Conservation (phyloP, 1,139 yeast genomes). For the Candida neerlandica region DNA sequence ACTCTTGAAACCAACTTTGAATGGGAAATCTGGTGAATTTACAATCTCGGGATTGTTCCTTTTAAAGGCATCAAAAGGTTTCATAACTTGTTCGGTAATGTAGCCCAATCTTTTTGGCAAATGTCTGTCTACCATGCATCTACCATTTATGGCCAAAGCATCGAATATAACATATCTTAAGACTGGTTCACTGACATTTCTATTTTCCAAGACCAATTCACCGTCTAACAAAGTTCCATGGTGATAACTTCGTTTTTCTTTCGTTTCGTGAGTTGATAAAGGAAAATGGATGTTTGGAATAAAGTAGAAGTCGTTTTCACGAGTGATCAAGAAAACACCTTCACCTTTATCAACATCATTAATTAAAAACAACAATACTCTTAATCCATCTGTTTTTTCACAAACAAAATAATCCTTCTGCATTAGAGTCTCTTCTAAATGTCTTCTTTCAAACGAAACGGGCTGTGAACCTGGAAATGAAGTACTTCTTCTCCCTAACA, state of each 20-base stretch:
- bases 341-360: slow-evolving; percentile 75
- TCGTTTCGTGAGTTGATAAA: slow-evolving; percentile 45
- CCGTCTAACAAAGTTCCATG: slow-evolving; percentile 93
- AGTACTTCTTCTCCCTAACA: slow-evolving; percentile 56
- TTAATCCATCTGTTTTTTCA: slow-evolving; percentile 92
- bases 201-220: slow-evolving; percentile 69
- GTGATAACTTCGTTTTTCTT: slow-evolving; percentile 60
- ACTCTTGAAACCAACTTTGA: slow-evolving; percentile 79
- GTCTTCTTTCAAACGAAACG: slow-evolving; percentile 79
- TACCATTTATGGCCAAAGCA: slow-evolving; percentile 81
- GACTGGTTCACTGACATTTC: slow-evolving; percentile 48
- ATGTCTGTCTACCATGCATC: slow-evolving; percentile 65
- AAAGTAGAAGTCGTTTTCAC: slow-evolving; percentile 84
- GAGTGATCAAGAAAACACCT: slow-evolving; percentile 74
- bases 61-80: slow-evolving; percentile 77
- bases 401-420: slow-evolving; percentile 78
- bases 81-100: slow-evolving; percentile 77
- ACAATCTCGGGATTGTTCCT: slow-evolving; percentile 70
- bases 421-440: slow-evolving; percentile 63
- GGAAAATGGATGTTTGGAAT: slow-evolving; percentile 90
- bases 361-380: slow-evolving; percentile 71
- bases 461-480: slow-evolving; percentile 93
- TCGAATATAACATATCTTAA: slow-evolving; percentile 87
- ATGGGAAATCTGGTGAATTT: slow-evolving; percentile 70
- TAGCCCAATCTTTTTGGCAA: slow-evolving; percentile 85